Evolutionary conservation across 805 yeast genomes (phyloP).

Genomic region (Cyberlindnera petersonii): DNA sequence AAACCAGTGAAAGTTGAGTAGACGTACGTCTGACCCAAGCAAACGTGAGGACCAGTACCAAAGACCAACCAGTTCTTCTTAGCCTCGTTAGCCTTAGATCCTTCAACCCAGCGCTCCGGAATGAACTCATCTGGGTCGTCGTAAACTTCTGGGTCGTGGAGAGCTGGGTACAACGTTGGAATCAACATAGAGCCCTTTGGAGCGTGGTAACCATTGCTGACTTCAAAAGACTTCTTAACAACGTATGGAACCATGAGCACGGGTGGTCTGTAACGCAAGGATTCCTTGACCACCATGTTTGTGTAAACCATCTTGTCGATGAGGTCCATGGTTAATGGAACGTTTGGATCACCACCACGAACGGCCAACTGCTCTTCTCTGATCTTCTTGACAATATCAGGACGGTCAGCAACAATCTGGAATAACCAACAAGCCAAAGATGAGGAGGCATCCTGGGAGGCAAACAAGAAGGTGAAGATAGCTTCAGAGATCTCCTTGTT

Average conservation of each 20-base stretch:
- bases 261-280: constrained; percentile 94
- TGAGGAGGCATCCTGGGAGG: constrained; percentile 97
- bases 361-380: constrained; percentile 89
- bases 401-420: constrained; percentile 94
- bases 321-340: constrained; percentile 61
- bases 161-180: constrained; percentile 91
- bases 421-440: constrained; percentile 97
- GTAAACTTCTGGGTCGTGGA: constrained; percentile 96
- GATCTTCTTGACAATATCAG: constrained; percentile 79
- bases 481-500: constrained; percentile 94
- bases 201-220: constrained; percentile 77
- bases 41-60: constrained; percentile 95
- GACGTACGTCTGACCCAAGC: constrained; percentile 93
- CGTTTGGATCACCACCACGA: constrained; percentile 69
- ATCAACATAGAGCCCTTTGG: constrained; percentile 98
- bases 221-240: constrained; percentile 81
- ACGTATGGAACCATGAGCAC: constrained; percentile 97
- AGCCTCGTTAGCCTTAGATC: constrained; percentile 68
- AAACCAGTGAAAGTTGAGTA: constrained; percentile 83
- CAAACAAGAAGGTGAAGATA: constrained; percentile 92
- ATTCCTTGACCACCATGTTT: constrained; percentile 84
- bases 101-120: constrained; percentile 93
- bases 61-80: constrained; percentile 94
- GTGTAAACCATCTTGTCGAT: constrained; percentile 88
- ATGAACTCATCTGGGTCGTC: constrained; percentile 90